Percentiles rank a stretch among this genome's conserved stretches.
These are phyloP conservation scores for Collybiopsis luxurians DNA, from an alignment of 768 basidiomycete species.

Conservation along the genomic window DNA sequence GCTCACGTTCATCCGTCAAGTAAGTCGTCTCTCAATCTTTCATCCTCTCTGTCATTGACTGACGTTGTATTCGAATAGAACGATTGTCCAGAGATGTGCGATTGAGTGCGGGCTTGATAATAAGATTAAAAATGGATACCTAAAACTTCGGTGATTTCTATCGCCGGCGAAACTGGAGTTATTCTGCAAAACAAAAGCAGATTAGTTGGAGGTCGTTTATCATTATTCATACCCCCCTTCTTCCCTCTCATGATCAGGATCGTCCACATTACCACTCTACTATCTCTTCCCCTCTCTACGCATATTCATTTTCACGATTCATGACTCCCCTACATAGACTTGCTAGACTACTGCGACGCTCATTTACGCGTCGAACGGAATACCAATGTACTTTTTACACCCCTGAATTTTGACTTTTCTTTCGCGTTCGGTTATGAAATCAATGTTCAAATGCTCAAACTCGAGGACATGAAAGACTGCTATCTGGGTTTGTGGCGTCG, in stretches of 20 bases:
- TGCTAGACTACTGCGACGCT: not conserved
- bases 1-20: constrained; percentile 70
- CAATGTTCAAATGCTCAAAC: too few species aligned
- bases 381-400: not conserved
- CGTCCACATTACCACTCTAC: not conserved
- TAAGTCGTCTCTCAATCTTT: constrained; percentile 29
- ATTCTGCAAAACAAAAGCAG: too few species aligned
- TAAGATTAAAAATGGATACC: too few species aligned
- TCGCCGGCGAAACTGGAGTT: too few species aligned
- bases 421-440: too few species aligned
- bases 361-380: not conserved
- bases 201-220: not conserved
- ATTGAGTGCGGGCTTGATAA: too few species aligned
- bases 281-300: not conserved
- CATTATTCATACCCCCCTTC: not conserved
- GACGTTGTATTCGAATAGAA: constrained; percentile 31
- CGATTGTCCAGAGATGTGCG: constrained; percentile 48
- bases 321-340: too few species aligned
- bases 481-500: too few species aligned
- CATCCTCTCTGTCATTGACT: not conserved
- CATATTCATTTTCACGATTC: too few species aligned
- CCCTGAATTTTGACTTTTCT: too few species aligned
- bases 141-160: too few species aligned
- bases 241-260: not conserved
- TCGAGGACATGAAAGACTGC: too few species aligned